Evolutionary conservation across 2,329 filamentous ascomycete genomes (phyloP).

Genomic region (Hypocreales sp.): DNA sequence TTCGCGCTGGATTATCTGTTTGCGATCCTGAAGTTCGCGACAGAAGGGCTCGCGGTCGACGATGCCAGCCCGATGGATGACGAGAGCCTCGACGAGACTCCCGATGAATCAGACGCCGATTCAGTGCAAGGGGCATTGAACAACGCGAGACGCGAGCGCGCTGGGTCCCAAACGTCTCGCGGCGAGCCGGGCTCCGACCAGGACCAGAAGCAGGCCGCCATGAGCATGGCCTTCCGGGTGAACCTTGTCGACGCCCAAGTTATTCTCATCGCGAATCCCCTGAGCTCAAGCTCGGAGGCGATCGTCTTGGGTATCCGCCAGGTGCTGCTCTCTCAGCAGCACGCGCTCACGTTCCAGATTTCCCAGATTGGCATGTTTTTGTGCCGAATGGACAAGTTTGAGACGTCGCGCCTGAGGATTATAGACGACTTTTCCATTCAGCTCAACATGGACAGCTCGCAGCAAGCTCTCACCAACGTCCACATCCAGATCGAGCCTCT

Average conservation of each 20-base stretch:
- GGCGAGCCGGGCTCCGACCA: conserved; percentile 5
- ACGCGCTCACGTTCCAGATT: conserved; percentile 84
- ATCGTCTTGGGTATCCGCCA: conserved; percentile 93
- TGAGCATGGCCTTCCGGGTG: conserved; percentile 74
- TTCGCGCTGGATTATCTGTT: conserved; percentile 94
- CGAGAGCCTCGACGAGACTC: conserved; percentile 38
- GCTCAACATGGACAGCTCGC: conserved; percentile 64
- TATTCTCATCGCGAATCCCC: conserved; percentile 88
- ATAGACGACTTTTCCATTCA: conserved; percentile 93
- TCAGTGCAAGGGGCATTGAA: conserved; percentile 34
- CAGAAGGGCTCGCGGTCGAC: conserved; percentile 49
- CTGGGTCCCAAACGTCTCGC: conserved; percentile 12
- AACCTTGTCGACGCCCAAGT: conserved; percentile 95
- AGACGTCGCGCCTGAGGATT: conserved; percentile 77
- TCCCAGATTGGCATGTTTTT: conserved; percentile 96
- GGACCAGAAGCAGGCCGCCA: conserved; percentile 20
- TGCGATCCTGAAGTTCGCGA: conserved; percentile 71
- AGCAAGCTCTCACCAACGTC: conserved; percentile 55
- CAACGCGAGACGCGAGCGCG: conserved; percentile 17
- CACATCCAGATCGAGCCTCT: conserved; percentile 81
- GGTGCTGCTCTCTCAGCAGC: conserved; percentile 81
- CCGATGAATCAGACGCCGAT: conserved; percentile 43
- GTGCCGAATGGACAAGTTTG: conserved; percentile 96
- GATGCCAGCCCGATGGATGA: conserved; percentile 36
- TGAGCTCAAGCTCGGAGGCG: conserved; percentile 80